Evolutionary conservation across 257 asterid species (phyloP).

Genomic region (Thymus quinquecostatus): DNA sequence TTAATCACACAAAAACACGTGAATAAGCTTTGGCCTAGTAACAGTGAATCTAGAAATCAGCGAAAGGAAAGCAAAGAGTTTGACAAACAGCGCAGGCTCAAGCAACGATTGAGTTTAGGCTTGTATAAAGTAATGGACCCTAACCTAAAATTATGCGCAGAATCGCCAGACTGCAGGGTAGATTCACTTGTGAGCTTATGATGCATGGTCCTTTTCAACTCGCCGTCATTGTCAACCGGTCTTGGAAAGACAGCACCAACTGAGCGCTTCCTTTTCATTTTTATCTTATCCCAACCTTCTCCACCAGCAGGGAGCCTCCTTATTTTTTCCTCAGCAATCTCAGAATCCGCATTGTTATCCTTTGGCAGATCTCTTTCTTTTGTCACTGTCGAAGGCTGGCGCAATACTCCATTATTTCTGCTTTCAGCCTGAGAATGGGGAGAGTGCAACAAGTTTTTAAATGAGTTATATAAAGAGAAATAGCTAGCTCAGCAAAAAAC

Average conservation of each 20-base stretch:
- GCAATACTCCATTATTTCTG: conserved; percentile 61
- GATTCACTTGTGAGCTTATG: conserved; percentile 68
- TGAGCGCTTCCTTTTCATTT: conserved; percentile 91
- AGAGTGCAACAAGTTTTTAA: conserved; percentile 20
- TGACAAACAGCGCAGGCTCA: conserved; percentile 23
- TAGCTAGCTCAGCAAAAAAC: neutral
- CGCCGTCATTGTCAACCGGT: conserved; percentile 70
- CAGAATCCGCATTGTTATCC: conserved; percentile 59
- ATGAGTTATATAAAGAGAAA: conserved; percentile 23
- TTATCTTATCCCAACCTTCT: conserved; percentile 87
- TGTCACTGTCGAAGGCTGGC: conserved; percentile 57
- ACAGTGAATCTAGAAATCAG: conserved; percentile 20
- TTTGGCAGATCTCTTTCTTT: conserved; percentile 71
- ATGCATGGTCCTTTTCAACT: conserved; percentile 62
- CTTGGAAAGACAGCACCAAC: conserved; percentile 74
- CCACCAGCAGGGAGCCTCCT: conserved; percentile 87
- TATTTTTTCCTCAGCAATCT: conserved; percentile 71
- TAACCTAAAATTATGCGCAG: conserved; percentile 66
- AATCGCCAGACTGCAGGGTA: conserved; percentile 66
- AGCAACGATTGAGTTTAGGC: conserved; percentile 5
- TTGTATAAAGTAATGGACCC: conserved; percentile 11
- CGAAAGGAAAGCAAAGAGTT: conserved; percentile 4
- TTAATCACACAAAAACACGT: conserved; percentile 6
- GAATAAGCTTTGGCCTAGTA: conserved; percentile 20
- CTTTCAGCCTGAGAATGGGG: conserved; percentile 63